Conservation (phyloP, 805 yeast species). For the Teunomyces stri region DNA sequence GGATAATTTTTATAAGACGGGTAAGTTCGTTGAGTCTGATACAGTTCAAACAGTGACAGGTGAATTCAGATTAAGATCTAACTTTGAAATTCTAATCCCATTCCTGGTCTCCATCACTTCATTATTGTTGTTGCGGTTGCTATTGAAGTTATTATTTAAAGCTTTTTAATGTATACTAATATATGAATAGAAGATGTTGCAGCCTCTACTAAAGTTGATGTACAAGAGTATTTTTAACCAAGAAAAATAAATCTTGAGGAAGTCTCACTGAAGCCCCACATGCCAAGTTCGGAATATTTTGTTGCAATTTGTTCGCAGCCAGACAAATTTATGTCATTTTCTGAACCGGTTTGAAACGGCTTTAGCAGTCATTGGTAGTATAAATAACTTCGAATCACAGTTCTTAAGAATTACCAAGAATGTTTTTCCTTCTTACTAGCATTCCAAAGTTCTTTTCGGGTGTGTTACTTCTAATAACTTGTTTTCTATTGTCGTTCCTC, state of each 20-base stretch:
- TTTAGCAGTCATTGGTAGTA: not conserved
- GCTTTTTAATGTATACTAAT: not conserved
- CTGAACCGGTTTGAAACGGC: not conserved
- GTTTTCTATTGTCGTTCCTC: constrained; percentile 51
- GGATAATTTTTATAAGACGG: constrained; percentile 56
- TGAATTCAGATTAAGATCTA: constrained; percentile 21
- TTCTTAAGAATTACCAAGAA: not conserved
- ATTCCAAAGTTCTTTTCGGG: not conserved
- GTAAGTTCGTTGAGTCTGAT: constrained; percentile 41
- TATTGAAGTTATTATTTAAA: constrained; percentile 7
- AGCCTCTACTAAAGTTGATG: not conserved
- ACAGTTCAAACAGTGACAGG: constrained; percentile 18
- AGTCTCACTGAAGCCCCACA: not conserved
- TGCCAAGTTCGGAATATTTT: not conserved
- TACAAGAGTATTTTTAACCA: not conserved
- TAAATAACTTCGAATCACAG: not conserved
- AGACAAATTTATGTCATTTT: not conserved
- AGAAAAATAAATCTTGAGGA: not conserved
- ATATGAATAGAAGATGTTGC: not conserved
- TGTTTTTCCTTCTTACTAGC: not conserved
- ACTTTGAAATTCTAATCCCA: constrained; percentile 12
- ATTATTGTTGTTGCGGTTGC: constrained; percentile 10
- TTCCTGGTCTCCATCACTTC: constrained; percentile 8
- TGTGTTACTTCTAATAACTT: not conserved
- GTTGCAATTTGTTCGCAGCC: not conserved